These are phyloP conservation scores for Penicillium paradoxum DNA, from an alignment of 495 filamentous ascomycete species.

Conservation along the genomic window DNA sequence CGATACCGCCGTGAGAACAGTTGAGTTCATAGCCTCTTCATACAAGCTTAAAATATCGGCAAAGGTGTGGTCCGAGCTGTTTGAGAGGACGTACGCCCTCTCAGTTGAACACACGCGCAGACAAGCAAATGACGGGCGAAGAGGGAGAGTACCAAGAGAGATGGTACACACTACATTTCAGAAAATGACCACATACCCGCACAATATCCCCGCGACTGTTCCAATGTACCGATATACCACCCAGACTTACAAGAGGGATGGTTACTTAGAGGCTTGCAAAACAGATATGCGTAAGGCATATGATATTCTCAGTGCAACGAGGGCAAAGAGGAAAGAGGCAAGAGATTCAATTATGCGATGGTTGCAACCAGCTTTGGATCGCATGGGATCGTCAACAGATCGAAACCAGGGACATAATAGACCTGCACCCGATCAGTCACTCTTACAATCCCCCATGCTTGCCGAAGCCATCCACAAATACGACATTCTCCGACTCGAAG, in stretches of 20 bases:
- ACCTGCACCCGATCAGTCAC: background rate
- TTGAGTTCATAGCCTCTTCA: slow-evolving; percentile 53
- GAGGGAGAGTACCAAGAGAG: slow-evolving; percentile 32
- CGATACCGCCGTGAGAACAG: slow-evolving; percentile 43
- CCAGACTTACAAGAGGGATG: slow-evolving; percentile 23
- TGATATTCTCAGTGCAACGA: slow-evolving; percentile 26
- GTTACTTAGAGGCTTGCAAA: slow-evolving; percentile 18
- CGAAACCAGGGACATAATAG: background rate
- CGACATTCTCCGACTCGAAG: slow-evolving; percentile 30
- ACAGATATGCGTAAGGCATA: slow-evolving; percentile 28
- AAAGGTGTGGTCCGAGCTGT: slow-evolving; percentile 52
- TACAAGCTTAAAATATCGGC: slow-evolving; percentile 49
- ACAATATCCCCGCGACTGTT: slow-evolving; percentile 51
- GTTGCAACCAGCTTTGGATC: slow-evolving; percentile 16
- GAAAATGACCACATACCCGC: slow-evolving; percentile 52
- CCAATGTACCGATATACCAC: slow-evolving; percentile 50
- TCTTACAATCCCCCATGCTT: slow-evolving; percentile 25
- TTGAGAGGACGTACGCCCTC: slow-evolving; percentile 56
- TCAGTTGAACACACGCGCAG: slow-evolving; percentile 17
- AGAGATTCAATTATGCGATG: slow-evolving; percentile 22
- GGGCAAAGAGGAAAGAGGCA: slow-evolving; percentile 22
- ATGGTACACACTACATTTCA: slow-evolving; percentile 46
- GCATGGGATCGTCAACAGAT: background rate
- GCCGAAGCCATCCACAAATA: slow-evolving; percentile 36
- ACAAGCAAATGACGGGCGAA: slow-evolving; percentile 1